Conservation (phyloP, 495 filamentous ascomycete genomes). For the Penicillium coprophilum region DNA sequence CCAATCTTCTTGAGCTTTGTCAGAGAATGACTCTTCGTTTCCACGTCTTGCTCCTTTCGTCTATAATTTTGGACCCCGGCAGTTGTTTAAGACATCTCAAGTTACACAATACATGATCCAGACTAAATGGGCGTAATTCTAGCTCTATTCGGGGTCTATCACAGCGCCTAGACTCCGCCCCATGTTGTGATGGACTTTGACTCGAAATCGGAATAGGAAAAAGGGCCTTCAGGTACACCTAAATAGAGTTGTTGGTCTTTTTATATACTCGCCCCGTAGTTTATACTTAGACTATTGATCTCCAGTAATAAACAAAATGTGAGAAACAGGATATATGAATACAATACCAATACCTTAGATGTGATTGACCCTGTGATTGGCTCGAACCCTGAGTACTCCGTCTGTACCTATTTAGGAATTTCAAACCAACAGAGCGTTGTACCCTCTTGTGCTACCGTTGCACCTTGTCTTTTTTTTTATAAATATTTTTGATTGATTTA, state of each 20-base stretch:
- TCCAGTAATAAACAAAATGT: background rate
- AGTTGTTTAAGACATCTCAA: conserved; percentile 22
- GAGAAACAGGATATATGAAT: background rate
- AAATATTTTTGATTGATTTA: conserved; percentile 4
- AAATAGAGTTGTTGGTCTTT: conserved; percentile 1
- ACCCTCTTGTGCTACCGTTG: conserved; percentile 26
- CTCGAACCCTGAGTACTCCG: background rate
- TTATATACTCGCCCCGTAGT: background rate
- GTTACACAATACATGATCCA: conserved; percentile 24
- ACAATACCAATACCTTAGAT: conserved; percentile 13
- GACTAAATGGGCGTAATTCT: conserved; percentile 4
- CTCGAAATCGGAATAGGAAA: background rate
- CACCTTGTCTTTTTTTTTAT: conserved; percentile 4
- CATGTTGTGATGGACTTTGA: conserved; percentile 17
- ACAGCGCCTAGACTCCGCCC: conserved; percentile 9
- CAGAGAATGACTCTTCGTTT: background rate
- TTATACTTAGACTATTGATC: background rate
- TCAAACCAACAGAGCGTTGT: conserved; percentile 6
- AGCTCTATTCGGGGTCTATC: conserved; percentile 16
- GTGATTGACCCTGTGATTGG: conserved; percentile 15
- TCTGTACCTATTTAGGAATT: background rate
- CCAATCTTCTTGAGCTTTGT: background rate
- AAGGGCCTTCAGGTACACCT: conserved; percentile 1
- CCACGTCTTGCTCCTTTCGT: background rate
- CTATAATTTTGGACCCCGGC: background rate